A percentile compares a stretch with the other conserved stretches of the same genome.
Evolutionary conservation across 768 basidiomycete species (phyloP).

Genomic region (Lentinula sp.): DNA sequence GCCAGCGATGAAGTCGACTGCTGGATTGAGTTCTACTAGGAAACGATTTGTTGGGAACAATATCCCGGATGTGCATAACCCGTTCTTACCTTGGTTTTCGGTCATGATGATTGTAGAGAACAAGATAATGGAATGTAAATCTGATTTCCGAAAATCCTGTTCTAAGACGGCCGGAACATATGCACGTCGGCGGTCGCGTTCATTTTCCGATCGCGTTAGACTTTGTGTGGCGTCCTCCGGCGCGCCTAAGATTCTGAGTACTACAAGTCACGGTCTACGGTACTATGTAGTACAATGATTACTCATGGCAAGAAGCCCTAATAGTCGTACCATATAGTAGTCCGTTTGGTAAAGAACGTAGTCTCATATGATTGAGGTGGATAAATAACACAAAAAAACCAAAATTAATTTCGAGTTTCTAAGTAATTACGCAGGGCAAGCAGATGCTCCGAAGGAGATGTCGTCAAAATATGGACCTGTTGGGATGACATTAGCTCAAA

Average conservation of each 20-base stretch:
- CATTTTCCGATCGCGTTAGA: background rate
- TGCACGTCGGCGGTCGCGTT: background rate
- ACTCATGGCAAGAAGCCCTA: no score
- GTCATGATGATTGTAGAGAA: background rate
- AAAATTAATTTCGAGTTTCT: background rate
- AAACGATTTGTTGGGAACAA: background rate
- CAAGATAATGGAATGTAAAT: background rate
- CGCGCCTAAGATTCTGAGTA: background rate
- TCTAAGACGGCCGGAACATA: background rate
- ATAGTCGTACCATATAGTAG: no score
- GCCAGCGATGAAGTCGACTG: constrained; percentile 74
- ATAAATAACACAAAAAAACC: background rate
- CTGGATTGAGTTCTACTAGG: constrained; percentile 41
- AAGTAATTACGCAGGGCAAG: constrained; percentile 4
- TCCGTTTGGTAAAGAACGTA: background rate
- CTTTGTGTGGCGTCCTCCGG: background rate
- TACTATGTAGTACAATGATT: no score
- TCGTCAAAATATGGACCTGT: constrained; percentile 24
- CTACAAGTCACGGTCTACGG: no score
- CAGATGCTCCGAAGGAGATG: constrained; percentile 20
- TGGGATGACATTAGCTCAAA: background rate
- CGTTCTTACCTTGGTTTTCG: background rate
- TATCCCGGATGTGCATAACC: background rate
- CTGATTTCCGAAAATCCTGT: no score
- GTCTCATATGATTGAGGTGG: background rate